These are phyloP conservation scores for Phytopythium mirpurense DNA, from an alignment of 352 stramenopile genomes.

Conservation along the genomic window DNA sequence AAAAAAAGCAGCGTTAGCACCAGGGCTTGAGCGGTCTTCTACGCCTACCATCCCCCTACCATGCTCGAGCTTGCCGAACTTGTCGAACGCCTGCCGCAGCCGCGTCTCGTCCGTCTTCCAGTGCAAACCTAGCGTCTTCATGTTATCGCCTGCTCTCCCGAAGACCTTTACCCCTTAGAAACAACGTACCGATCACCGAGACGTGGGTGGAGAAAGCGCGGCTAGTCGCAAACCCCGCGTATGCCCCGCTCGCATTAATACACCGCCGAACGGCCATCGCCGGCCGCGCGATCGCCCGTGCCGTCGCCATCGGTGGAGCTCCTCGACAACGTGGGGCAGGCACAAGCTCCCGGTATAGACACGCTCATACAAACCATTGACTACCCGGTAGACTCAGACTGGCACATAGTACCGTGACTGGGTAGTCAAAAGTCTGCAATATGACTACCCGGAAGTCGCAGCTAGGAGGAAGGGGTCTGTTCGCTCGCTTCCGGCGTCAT, in stretches of 20 bases:
- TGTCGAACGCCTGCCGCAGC: constrained; percentile 47
- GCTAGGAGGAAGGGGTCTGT: not conserved
- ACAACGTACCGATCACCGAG: constrained; percentile 41
- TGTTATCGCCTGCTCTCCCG: too few species aligned
- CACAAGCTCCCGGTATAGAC: not conserved
- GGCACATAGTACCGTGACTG: not conserved
- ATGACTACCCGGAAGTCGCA: constrained; percentile 3
- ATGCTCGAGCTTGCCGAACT: constrained; percentile 51
- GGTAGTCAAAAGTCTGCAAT: not conserved
- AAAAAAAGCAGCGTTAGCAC: not conserved
- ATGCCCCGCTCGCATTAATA: not conserved
- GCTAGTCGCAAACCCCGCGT: not conserved
- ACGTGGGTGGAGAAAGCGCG: constrained; percentile 43
- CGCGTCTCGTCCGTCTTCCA: constrained; percentile 80
- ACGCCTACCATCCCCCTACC: constrained; percentile 8
- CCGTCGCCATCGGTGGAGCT: not conserved
- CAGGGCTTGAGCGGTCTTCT: not conserved
- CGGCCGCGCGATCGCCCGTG: constrained; percentile 12
- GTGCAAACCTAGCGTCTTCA: constrained; percentile 53
- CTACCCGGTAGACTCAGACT: not conserved
- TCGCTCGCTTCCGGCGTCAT: not conserved
- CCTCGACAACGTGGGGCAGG: too few species aligned
- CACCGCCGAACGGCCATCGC: constrained; percentile 8
- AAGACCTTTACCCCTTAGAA: not conserved
- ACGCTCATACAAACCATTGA: constrained; percentile 3